These are phyloP conservation scores for Abrus pulchellus DNA, from an alignment of 306 rosid species.

Conservation along the genomic window DNA sequence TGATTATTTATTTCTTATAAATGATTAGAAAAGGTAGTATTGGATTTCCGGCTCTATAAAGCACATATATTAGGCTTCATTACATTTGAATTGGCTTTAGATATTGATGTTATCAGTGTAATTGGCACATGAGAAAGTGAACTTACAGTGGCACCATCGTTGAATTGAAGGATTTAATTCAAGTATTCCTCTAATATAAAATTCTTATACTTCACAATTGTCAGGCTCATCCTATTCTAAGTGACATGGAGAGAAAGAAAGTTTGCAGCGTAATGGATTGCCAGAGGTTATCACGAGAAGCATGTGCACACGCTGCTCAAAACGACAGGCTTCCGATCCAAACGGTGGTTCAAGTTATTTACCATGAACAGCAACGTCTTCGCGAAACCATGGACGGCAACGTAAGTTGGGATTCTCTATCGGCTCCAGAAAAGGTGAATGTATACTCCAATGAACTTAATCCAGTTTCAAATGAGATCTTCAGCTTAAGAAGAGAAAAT, in stretches of 20 bases:
- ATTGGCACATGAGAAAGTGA: not conserved
- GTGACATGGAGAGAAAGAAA: constrained; percentile 91
- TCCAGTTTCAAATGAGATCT: constrained; percentile 65
- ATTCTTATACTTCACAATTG: not conserved
- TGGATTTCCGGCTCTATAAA: not conserved
- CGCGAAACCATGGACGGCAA: constrained; percentile 65
- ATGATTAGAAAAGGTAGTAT: no score
- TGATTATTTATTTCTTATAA: no score
- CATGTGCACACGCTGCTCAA: constrained; percentile 94
- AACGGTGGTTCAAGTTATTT: constrained; percentile 88
- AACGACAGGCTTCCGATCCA: constrained; percentile 93
- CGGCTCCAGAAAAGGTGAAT: constrained; percentile 54
- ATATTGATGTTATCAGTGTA: constrained; percentile 11
- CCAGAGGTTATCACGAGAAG: constrained; percentile 87
- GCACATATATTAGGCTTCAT: not conserved
- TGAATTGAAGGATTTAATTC: constrained; percentile 17
- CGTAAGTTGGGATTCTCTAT: constrained; percentile 53
- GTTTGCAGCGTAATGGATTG: constrained; percentile 94
- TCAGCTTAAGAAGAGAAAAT: constrained; percentile 75
- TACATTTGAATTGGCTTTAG: not conserved
- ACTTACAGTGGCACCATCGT: not conserved
- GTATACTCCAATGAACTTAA: constrained; percentile 57
- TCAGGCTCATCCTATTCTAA: constrained; percentile 87
- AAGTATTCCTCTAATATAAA: constrained; percentile 3
- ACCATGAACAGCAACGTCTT: constrained; percentile 83